Evolutionary conservation across 768 basidiomycete genomes (phyloP), one percentile per base, ranked within the genome.

Genomic region (Serendipita vermifera): DNA sequence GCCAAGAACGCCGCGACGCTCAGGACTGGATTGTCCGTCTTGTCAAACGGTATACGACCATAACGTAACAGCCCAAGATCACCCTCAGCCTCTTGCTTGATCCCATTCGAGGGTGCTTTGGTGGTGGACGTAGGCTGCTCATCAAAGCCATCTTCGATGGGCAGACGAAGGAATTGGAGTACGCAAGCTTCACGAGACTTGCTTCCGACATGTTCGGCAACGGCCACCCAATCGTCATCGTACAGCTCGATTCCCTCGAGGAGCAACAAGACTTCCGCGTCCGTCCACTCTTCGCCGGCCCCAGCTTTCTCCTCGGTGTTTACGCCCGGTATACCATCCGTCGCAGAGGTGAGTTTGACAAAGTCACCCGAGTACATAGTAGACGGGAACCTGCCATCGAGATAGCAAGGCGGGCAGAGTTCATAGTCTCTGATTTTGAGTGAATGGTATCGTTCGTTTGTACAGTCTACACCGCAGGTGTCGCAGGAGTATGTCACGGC

Each of bases 171-270:
- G 79, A 99, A 99, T 66, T 91, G 87, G 62, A 85, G 82, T 62
- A 99, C 85, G 66, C 96, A 98, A 67, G 96, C 90, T 64, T 98
- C 93, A 22, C 90, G 84, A 2, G 84, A 83, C 39, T 94, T 76
- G 24, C 91, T 87, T 11, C 85, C 87, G 43, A 99, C 92, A 66
- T 98, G 93, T 62, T 91, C 87, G 61, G 93, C 85, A 60, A 98
- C 82, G 48, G 80, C 77, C 20, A 81, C 81, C 94, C 94, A 99
- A 64, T 97, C 94, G 64, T 98, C 94, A 61, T 96, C 91, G 67
- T 83, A 90, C 89, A 99, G 96, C 70, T 99, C 96, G 38, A 99
- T 80, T 14, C 84, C 96, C 67, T 99, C 96, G n/a, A 99, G 75
- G 3, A 99, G 74, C 5, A 87, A 70, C 7, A 99, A 69, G 17